Evolutionary conservation across 2,329 filamentous ascomycete species (phyloP).

Genomic region (Trichophyton mentagrophytes): DNA sequence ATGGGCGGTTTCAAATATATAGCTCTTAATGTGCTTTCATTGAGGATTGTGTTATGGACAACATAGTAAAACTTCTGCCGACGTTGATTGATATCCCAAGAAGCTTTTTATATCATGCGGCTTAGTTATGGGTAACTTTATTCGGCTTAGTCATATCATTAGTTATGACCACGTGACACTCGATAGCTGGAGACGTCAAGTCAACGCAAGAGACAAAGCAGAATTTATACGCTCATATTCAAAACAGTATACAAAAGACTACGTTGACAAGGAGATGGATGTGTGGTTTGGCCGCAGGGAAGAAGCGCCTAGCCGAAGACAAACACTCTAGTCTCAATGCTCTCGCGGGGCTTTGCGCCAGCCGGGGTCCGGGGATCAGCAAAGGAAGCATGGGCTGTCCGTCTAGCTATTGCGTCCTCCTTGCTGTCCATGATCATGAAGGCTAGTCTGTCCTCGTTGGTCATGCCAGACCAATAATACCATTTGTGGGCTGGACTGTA

Average conservation of each 20-base stretch:
- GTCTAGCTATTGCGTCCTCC: slow-evolving; percentile 29
- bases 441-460: slow-evolving; percentile 55
- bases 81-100: too few species aligned
- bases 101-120: too few species aligned
- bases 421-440: slow-evolving; percentile 69
- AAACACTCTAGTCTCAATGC: slow-evolving; percentile 76
- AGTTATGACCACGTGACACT: too few species aligned
- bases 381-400: slow-evolving; percentile 65
- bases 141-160: too few species aligned
- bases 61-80: too few species aligned
- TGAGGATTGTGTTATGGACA: too few species aligned
- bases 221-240: neutral
- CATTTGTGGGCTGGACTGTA: slow-evolving; percentile 53
- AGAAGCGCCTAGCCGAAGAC: slow-evolving; percentile 51
- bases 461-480: slow-evolving; percentile 73
- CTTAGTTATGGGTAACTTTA: too few species aligned
- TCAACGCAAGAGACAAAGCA: too few species aligned
- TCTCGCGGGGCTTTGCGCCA: slow-evolving; percentile 63
- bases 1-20: too few species aligned
- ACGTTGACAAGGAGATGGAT: neutral
- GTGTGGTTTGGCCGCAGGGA: neutral
- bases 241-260: neutral
- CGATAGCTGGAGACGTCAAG: too few species aligned
- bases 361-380: slow-evolving; percentile 56
- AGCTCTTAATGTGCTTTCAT: too few species aligned